A percentile compares a stretch with the other conserved stretches of the same genome.
phyloP scores from a whole-genome alignment of 257 asterid species.

The Solanum chilense region DNA sequence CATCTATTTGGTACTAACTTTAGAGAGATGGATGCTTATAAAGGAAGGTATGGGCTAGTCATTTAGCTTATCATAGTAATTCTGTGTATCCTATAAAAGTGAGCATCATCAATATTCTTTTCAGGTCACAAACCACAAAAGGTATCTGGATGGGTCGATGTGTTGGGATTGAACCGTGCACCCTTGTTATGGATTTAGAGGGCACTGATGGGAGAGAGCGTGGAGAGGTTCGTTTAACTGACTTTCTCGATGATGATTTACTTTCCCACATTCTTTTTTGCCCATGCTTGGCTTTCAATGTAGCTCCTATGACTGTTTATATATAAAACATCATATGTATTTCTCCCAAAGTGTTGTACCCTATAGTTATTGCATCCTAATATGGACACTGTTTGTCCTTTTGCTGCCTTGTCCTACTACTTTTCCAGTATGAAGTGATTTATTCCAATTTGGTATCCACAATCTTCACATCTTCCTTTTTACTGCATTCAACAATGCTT shows the following conservation, averaged over 20 bases:
- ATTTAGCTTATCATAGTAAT: constrained; percentile 1
- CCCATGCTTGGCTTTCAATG: not conserved
- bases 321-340: not conserved
- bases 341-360: not conserved
- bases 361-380: not conserved
- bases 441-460: not conserved
- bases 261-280: not conserved
- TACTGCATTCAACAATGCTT: not conserved
- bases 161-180: constrained; percentile 87
- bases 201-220: constrained; percentile 99
- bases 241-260: not conserved
- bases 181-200: constrained; percentile 95
- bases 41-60: constrained; percentile 51
- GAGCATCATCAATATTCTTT: not conserved
- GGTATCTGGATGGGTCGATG: constrained; percentile 53
- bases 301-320: not conserved
- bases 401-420: not conserved
- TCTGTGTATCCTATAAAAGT: not conserved
- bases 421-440: not conserved
- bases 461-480: not conserved
- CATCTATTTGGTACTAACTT: constrained; percentile 58
- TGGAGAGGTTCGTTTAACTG: constrained; percentile 61
- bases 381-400: not conserved
- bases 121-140: constrained; percentile 94
- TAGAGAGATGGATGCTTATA: constrained; percentile 74